Conservation (phyloP, 1,284 basidiomycete genomes). For the Rhizoctonia solani region DNA sequence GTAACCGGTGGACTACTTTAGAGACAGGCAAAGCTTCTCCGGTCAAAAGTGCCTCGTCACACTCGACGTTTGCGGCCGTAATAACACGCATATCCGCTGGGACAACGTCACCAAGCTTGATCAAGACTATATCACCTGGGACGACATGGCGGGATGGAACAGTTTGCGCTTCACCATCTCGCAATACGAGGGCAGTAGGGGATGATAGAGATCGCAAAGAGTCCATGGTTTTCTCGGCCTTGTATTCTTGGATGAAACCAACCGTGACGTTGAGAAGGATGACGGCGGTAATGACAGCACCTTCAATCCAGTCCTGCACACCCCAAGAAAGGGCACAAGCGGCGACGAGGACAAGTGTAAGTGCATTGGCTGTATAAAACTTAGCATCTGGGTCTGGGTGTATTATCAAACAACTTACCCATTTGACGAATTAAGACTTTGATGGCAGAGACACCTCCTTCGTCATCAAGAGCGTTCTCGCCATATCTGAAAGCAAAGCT, state of each 20-base stretch:
- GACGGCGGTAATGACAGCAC: slow-evolving; percentile 65
- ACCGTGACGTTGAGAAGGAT: slow-evolving; percentile 51
- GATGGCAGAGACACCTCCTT: slow-evolving; percentile 16
- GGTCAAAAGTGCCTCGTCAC: slow-evolving; percentile 37
- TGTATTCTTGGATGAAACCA: slow-evolving; percentile 59
- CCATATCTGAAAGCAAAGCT: slow-evolving; percentile 14
- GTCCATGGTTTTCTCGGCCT: slow-evolving; percentile 62
- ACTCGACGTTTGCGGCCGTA: slow-evolving; percentile 44
- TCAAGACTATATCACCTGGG: slow-evolving; percentile 63
- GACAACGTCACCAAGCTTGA: slow-evolving; percentile 63
- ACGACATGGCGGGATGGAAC: slow-evolving; percentile 65
- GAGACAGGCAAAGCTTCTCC: slow-evolving; percentile 38
- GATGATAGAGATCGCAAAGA: slow-evolving; percentile 59
- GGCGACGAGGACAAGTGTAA: slow-evolving; percentile 51
- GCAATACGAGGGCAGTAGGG: slow-evolving; percentile 64
- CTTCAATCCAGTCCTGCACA: slow-evolving; percentile 66
- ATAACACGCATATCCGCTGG: slow-evolving; percentile 60
- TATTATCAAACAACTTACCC: slow-evolving; percentile 17
- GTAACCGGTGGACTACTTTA: slow-evolving; percentile 33
- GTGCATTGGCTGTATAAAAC: slow-evolving; percentile 19
- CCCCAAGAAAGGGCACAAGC: slow-evolving; percentile 67
- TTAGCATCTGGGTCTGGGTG: not conserved
- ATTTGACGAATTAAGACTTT: slow-evolving; percentile 33
- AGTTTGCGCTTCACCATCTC: slow-evolving; percentile 54
- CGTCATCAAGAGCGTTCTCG: slow-evolving; percentile 32